Base-by-base conservation (phyloP, 1,139 yeast species). In the Debaryomyces sp. region DNA sequence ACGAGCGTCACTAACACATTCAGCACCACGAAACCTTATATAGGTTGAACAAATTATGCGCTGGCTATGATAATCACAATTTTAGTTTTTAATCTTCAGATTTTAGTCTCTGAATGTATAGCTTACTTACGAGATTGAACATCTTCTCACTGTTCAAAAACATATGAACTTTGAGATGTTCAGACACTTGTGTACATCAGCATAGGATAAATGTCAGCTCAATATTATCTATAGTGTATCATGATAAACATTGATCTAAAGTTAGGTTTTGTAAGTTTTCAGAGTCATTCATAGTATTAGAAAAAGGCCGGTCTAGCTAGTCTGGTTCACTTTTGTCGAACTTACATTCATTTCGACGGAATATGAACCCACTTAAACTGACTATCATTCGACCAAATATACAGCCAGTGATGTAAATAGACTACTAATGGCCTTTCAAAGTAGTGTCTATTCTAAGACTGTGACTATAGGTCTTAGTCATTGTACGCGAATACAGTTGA, bases 21-120 rank as follows among this genome's bases (percentile, higher is more conserved):
- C 13, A 53, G 56, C 54, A 53, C 21, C 56, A 51, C 30, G 56
- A 53, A 43, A 51, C 56, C 2, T 45, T 17, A 30, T 53, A 45
- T 27, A 27, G 52, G 24, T 22, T 52, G 35, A 37, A 22, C 33
- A 36, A 41, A 4, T 24, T 49, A 39, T 45, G 46, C 13, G 10
- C 8, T 30, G 27, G 17, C 18, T 21, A 17, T 17, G 9, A 32
- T 32, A 18, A 17, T 32, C 17, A 15, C 21, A 32, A 17, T 9
- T 17, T 18, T 32, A 32, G 35, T 7, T 32, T 32, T 7, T 12
- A 5, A 3, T 27, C n/a, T 8, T 18, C n/a, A 26, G 29, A 26
- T 26, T 27, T 27, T 27, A 18, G 21, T 27, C 21, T 18, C 21
- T 18, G 21, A 18, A 18, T 18, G 21, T 18, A 18, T 18, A 18